These are phyloP conservation scores for Teratosphaeria zuluensis DNA, from an alignment of 2,329 filamentous ascomycete species.

Conservation along the genomic window DNA sequence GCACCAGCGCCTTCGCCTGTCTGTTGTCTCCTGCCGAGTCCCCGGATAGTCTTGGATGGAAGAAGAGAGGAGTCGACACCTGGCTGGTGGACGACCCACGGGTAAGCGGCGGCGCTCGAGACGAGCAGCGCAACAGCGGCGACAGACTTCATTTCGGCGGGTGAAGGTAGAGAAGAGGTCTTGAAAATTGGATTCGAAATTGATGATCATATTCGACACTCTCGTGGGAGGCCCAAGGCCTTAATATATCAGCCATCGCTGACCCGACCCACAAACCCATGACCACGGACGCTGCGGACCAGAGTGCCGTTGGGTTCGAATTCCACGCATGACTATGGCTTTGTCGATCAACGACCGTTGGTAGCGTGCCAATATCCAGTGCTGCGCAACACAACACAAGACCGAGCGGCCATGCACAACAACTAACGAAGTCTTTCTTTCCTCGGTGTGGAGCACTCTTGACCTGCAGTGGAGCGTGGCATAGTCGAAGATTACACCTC, in stretches of 20 bases:
- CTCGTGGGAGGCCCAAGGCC: not conserved
- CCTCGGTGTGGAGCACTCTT: not conserved
- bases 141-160: conserved; percentile 16
- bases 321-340: not conserved
- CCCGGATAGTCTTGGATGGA: conserved; percentile 4
- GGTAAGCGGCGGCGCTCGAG: conserved; percentile 26
- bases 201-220: not conserved
- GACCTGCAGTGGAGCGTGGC: not conserved
- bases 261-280: not conserved
- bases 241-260: not conserved
- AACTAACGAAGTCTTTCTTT: not conserved
- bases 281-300: not conserved
- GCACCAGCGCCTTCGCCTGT: conserved; percentile 18
- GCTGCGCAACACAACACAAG: not conserved
- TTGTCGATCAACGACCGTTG: not conserved
- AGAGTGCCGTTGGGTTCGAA: not conserved
- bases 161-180: not conserved
- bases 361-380: not conserved
- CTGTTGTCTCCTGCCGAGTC: conserved; percentile 22
- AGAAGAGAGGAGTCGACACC: conserved; percentile 28
- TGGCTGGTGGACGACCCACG: conserved; percentile 28
- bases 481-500: not conserved
- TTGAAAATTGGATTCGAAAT: not conserved
- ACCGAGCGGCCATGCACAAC: not conserved
- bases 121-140: conserved; percentile 15